These are phyloP conservation scores for Beta macrorhiza DNA, from an alignment of 179 eudicot species.

Conservation along the genomic window DNA sequence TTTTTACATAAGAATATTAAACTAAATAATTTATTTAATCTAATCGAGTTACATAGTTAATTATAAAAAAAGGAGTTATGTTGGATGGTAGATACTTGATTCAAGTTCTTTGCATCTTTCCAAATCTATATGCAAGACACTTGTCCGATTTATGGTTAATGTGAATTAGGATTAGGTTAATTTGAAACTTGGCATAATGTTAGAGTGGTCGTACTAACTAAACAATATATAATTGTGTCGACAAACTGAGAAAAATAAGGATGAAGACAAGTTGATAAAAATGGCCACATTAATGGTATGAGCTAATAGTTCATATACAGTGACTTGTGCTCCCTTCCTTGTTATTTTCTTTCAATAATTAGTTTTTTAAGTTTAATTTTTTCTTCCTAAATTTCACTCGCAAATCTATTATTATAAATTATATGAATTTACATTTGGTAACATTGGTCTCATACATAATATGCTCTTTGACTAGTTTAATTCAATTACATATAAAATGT, in stretches of 20 bases:
- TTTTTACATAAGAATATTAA: neutral
- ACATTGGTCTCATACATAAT: no score
- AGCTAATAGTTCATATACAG: neutral
- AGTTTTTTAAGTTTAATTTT: neutral
- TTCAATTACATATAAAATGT: no score
- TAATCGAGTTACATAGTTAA: neutral
- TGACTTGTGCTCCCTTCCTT: neutral
- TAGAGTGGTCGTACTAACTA: neutral
- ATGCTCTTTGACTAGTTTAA: no score
- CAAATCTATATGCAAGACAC: conserved; percentile 6
- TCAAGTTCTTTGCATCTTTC: conserved; percentile 14
- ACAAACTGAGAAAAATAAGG: neutral
- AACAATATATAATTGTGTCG: neutral
- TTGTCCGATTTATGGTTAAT: neutral
- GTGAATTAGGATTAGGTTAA: conserved; percentile 3
- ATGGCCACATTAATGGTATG: neutral
- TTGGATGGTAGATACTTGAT: conserved; percentile 6
- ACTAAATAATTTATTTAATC: neutral
- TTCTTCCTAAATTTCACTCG: no score
- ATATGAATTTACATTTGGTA: no score
- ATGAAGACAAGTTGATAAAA: neutral
- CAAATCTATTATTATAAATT: no score
- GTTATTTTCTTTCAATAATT: neutral
- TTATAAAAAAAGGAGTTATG: neutral
- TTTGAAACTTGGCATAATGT: neutral